Conservation (phyloP, 768 basidiomycete genomes). For the Mycena venus region DNA sequence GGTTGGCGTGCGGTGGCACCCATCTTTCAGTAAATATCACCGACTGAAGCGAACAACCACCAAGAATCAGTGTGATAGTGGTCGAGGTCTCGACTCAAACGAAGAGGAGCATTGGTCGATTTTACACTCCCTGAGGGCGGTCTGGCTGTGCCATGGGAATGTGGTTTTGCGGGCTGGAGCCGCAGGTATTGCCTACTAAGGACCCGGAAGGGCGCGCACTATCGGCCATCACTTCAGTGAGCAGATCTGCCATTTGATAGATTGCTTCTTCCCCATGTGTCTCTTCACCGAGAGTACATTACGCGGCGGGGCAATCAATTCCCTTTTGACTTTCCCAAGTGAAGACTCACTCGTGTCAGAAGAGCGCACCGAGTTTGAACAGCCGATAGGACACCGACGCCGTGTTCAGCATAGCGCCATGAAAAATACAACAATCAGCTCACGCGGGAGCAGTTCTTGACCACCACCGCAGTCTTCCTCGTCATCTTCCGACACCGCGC, state of each 20-base stretch:
- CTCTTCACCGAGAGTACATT: background rate
- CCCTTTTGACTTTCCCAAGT: background rate
- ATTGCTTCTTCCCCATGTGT: slow-evolving; percentile 2
- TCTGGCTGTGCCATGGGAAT: slow-evolving; percentile 1
- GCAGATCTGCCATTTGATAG: background rate
- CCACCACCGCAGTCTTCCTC: too few relatives aligned
- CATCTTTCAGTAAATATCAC: too few relatives aligned
- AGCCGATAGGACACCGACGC: too few relatives aligned
- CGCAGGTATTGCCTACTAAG: background rate
- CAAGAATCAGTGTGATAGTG: background rate
- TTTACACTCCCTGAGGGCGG: background rate
- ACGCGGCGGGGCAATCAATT: slow-evolving; percentile 1
- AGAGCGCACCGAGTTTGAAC: background rate
- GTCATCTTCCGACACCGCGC: too few relatives aligned
- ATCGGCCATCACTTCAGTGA: background rate
- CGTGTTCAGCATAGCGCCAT: too few relatives aligned
- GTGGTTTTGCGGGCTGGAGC: background rate
- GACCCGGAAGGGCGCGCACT: background rate
- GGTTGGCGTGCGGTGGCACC: too few relatives aligned
- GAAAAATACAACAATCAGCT: too few relatives aligned
- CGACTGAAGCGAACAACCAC: background rate
- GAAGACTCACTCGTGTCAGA: background rate
- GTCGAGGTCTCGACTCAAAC: background rate
- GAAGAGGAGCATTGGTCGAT: background rate
- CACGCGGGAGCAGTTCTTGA: too few relatives aligned